A percentile compares a stretch with the other conserved stretches of the same genome.
phyloP scores from a whole-genome alignment of 345 rosid genomes.

The Hypericum perforatum region DNA sequence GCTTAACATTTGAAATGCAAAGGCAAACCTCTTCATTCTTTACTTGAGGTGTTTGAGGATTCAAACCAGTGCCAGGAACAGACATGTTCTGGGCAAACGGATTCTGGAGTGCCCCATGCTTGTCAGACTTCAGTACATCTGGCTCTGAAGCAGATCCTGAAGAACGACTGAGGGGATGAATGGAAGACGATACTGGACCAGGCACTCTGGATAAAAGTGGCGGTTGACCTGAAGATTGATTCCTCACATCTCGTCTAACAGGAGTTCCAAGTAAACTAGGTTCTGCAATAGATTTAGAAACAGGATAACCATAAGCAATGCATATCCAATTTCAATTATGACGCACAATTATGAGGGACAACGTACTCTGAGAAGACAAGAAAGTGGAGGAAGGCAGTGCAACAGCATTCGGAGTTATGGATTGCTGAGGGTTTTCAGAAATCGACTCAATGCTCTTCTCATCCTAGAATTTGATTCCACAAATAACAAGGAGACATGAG shows the following conservation, averaged over 20 bases:
- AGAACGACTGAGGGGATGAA: conserved; percentile 22
- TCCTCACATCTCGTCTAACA: conserved; percentile 54
- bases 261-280: conserved; percentile 91
- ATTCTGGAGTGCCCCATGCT: conserved; percentile 31
- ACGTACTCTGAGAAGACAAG: conserved; percentile 63
- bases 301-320: not conserved
- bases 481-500: conserved; percentile 1
- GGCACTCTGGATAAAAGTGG: conserved; percentile 56
- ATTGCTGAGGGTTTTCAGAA: conserved; percentile 53
- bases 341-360: conserved; percentile 7
- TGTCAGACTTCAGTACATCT: conserved; percentile 39
- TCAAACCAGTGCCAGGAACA: conserved; percentile 28
- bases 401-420: conserved; percentile 32
- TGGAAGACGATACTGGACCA: conserved; percentile 29
- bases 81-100: conserved; percentile 30
- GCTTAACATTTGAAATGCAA: not conserved
- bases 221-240: conserved; percentile 56
- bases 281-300: conserved; percentile 31
- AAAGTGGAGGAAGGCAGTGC: conserved; percentile 31
- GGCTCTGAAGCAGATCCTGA: conserved; percentile 28
- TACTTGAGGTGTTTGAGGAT: conserved; percentile 33
- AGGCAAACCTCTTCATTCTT: conserved; percentile 68
- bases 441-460: conserved; percentile 48
- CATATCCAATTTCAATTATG: conserved; percentile 9
- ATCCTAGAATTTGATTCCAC: conserved; percentile 22